Evolutionary conservation across 1,284 basidiomycete genomes (phyloP).

Genomic region (Schizophyllum amplum): DNA sequence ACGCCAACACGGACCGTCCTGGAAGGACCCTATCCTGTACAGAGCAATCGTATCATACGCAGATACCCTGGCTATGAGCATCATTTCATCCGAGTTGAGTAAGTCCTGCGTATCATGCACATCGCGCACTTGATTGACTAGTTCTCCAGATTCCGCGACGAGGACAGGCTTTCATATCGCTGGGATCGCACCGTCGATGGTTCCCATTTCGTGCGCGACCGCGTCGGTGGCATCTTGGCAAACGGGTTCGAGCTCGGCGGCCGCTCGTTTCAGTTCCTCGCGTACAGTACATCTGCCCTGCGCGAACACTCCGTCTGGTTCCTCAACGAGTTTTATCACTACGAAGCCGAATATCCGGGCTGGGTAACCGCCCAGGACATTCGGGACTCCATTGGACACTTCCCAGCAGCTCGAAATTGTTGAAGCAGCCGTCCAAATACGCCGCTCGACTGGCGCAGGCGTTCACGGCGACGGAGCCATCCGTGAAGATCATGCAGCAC

Average conservation of each 20-base stretch:
- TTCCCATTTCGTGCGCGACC: slow-evolving; percentile 42
- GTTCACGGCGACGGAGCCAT: slow-evolving; percentile 73
- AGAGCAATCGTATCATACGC: slow-evolving; percentile 58
- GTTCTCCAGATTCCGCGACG: slow-evolving; percentile 47
- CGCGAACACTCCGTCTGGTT: slow-evolving; percentile 76
- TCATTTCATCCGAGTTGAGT: slow-evolving; percentile 67
- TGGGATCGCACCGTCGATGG: slow-evolving; percentile 62
- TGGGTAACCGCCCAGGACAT: slow-evolving; percentile 47
- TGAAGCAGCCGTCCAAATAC: slow-evolving; percentile 62
- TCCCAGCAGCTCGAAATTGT: slow-evolving; percentile 36
- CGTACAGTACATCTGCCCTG: slow-evolving; percentile 65
- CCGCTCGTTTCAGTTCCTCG: slow-evolving; percentile 62
- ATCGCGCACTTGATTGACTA: neutral
- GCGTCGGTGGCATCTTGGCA: slow-evolving; percentile 59
- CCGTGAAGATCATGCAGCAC: slow-evolving; percentile 42
- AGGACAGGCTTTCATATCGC: slow-evolving; percentile 60
- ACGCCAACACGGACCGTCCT: slow-evolving; percentile 64
- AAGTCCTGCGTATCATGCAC: neutral
- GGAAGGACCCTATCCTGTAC: slow-evolving; percentile 63
- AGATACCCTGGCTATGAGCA: slow-evolving; percentile 47
- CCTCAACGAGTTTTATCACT: slow-evolving; percentile 48
- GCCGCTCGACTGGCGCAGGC: slow-evolving; percentile 78
- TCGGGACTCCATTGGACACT: slow-evolving; percentile 55
- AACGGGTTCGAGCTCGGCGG: slow-evolving; percentile 63
- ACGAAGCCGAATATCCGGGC: slow-evolving; percentile 14